These are phyloP conservation scores for Galerina sulciceps DNA, from an alignment of 768 basidiomycete genomes.

Conservation along the genomic window DNA sequence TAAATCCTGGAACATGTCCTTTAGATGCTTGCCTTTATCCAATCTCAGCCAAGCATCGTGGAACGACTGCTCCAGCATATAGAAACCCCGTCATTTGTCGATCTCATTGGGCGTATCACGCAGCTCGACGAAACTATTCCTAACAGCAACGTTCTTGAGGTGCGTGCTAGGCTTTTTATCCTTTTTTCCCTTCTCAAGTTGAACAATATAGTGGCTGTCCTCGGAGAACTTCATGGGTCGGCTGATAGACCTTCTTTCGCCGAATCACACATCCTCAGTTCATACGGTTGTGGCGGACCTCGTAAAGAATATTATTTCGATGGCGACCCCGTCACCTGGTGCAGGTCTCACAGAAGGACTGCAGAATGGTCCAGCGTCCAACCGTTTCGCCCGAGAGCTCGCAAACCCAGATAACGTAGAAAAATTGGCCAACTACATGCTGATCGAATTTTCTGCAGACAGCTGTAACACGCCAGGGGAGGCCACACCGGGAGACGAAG, in stretches of 20 bases:
- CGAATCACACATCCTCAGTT: constrained; percentile 70
- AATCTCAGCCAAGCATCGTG: constrained; percentile 78
- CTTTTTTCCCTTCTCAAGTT: constrained; percentile 21
- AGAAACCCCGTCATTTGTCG: constrained; percentile 89
- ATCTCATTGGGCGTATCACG: constrained; percentile 88
- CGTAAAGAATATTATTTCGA: constrained; percentile 92
- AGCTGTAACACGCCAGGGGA: constrained; percentile 24
- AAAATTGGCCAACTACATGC: constrained; percentile 76
- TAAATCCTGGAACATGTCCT: constrained; percentile 30
- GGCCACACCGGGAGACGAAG: constrained; percentile 21
- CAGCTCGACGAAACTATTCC: constrained; percentile 86
- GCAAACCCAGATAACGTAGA: constrained; percentile 73
- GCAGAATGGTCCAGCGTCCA: constrained; percentile 76
- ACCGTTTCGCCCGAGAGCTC: constrained; percentile 88
- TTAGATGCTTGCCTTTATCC: constrained; percentile 94
- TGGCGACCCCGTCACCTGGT: constrained; percentile 87
- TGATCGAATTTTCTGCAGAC: constrained; percentile 58
- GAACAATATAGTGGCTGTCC: constrained; percentile 76
- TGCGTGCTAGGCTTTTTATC: constrained; percentile 44
- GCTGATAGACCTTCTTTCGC: constrained; percentile 83
- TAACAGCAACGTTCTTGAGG: constrained; percentile 85
- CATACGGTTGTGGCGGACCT: constrained; percentile 90
- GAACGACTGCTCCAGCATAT: constrained; percentile 85
- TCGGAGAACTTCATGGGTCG: constrained; percentile 81
- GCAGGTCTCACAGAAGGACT: constrained; percentile 73